These are phyloP conservation scores for Rubia yunnanensis DNA, from an alignment of 257 asterid genomes.

Conservation along the genomic window DNA sequence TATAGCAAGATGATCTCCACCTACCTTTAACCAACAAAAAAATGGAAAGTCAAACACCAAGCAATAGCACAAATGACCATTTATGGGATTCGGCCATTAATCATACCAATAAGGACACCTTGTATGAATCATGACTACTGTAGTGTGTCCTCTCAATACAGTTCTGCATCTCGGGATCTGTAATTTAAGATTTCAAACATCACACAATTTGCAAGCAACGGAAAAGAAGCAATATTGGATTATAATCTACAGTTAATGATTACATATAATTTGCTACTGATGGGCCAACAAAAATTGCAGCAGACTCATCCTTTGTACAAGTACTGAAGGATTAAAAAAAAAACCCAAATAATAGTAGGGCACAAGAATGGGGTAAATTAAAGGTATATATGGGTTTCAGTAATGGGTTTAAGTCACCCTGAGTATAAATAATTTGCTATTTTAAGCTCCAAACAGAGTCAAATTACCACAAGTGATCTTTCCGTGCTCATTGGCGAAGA, in stretches of 20 bases:
- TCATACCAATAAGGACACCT: constrained; percentile 69
- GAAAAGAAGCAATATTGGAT: constrained; percentile 8
- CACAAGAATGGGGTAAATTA: not conserved
- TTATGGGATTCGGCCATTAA: not conserved
- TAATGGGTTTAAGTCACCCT: not conserved
- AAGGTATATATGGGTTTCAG: not conserved
- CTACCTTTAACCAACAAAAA: constrained; percentile 40
- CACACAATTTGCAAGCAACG: not conserved
- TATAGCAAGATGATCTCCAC: constrained; percentile 47
- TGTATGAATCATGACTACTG: constrained; percentile 78
- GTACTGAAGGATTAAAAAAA: not conserved
- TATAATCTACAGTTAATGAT: not conserved
- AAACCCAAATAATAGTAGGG: not conserved
- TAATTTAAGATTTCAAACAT: constrained; percentile 13
- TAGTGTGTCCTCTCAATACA: constrained; percentile 61
- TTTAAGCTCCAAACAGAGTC: constrained; percentile 10
- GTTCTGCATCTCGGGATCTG: constrained; percentile 74
- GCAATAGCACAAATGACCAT: not conserved
- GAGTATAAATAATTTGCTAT: not conserved
- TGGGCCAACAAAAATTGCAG: not conserved
- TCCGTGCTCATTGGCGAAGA: constrained; percentile 82
- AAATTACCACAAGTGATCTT: constrained; percentile 74
- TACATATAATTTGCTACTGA: not conserved
- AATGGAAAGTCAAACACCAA: constrained; percentile 2
- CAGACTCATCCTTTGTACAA: not conserved